phyloP scores from a whole-genome alignment of 1,284 basidiomycete genomes.

The Leccinum griseonigrum region DNA sequence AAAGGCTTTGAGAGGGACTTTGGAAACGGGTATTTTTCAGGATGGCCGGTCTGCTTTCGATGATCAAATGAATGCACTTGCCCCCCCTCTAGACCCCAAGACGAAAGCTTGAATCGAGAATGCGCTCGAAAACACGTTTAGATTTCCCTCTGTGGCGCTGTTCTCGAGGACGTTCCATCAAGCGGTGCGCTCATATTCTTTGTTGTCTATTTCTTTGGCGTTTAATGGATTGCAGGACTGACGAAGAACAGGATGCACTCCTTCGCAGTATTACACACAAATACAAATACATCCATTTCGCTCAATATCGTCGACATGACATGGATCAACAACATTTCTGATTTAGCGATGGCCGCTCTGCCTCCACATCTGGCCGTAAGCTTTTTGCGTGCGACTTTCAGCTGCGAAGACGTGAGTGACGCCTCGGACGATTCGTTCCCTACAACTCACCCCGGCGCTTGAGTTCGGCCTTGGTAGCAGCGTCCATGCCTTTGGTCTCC shows the following conservation, averaged over 20 bases:
- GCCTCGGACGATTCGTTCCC: not conserved
- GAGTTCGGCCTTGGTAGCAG: conserved; percentile 12
- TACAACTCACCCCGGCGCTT: conserved; percentile 23
- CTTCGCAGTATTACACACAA: too few relatives aligned
- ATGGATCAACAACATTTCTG: not conserved
- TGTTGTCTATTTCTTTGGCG: not conserved
- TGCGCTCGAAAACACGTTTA: conserved; percentile 88
- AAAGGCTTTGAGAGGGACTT: conserved; percentile 54
- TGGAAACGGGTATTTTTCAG: conserved; percentile 88
- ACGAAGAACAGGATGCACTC: conserved; percentile 77
- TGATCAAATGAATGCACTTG: conserved; percentile 1
- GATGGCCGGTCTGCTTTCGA: conserved; percentile 36
- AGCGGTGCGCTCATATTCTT: conserved; percentile 58
- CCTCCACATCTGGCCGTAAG: conserved; percentile 8
- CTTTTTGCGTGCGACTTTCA: conserved; percentile 1
- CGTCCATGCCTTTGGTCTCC: conserved; percentile 28
- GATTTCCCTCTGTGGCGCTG: conserved; percentile 86
- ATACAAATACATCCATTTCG: not conserved
- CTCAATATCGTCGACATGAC: not conserved
- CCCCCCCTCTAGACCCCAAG: conserved; percentile 69
- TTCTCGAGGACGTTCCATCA: conserved; percentile 90
- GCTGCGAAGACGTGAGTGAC: conserved; percentile 16
- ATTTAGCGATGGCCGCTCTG: conserved; percentile 5
- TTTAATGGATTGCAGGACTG: conserved; percentile 52
- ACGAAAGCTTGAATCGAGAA: conserved; percentile 85